Conservation (phyloP, 441 rosid species). For the Populus trichocarpa region DNA sequence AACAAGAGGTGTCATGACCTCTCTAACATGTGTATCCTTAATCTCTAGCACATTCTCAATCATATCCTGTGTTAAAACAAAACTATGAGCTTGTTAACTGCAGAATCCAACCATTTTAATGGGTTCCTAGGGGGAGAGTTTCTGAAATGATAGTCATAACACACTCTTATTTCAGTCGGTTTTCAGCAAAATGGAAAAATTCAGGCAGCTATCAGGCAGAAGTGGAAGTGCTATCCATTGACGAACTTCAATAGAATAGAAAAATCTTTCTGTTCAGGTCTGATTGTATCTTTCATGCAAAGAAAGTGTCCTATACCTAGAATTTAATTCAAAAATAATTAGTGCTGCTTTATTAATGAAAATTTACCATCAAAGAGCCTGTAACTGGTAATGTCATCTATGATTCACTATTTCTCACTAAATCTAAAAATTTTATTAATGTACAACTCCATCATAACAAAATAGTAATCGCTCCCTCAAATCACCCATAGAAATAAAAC, state of each 20-base stretch:
- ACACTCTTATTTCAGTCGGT: neutral
- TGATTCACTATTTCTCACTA: neutral
- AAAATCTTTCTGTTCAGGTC: neutral
- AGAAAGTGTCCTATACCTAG: neutral
- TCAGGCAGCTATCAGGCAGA: neutral
- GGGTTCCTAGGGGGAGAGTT: neutral
- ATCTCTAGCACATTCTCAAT: slow-evolving; percentile 99
- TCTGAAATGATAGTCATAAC: neutral
- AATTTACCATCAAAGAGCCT: neutral
- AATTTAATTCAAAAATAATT: neutral
- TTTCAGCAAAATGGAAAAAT: neutral
- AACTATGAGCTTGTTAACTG: slow-evolving; percentile 13
- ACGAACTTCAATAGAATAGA: neutral
- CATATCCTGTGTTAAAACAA: slow-evolving; percentile 72
- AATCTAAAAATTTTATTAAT: neutral
- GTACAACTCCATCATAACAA: neutral
- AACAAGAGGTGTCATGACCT: slow-evolving; percentile 99
- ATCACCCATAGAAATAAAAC: neutral
- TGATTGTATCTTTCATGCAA: neutral
- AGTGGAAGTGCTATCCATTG: neutral
- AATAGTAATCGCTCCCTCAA: neutral
- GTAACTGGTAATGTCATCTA: neutral
- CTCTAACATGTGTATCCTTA: slow-evolving; percentile 96
- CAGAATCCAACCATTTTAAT: slow-evolving; percentile 2
- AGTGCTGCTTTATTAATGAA: neutral